These are phyloP conservation scores for Pythium coloratum DNA, from an alignment of 352 stramenopile species.

Conservation along the genomic window DNA sequence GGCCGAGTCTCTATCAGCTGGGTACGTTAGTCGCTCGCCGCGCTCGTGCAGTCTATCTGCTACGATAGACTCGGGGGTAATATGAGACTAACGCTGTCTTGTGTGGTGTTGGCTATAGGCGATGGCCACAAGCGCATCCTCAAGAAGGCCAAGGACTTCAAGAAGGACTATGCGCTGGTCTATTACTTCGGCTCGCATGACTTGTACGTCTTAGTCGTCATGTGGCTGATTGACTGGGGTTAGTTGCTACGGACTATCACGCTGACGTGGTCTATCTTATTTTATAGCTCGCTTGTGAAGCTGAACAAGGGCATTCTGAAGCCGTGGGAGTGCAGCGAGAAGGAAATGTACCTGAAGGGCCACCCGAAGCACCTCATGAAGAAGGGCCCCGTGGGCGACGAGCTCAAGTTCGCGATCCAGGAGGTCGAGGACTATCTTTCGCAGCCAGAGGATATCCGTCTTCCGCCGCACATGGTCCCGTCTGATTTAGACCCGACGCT, in stretches of 20 bases:
- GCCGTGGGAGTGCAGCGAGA: constrained; percentile 73
- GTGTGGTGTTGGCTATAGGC: constrained; percentile 25
- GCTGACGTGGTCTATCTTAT: not conserved
- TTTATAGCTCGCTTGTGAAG: constrained; percentile 46
- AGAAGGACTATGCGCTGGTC: constrained; percentile 68
- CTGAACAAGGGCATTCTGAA: constrained; percentile 69
- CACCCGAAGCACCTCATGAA: constrained; percentile 69
- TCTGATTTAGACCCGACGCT: constrained; percentile 78
- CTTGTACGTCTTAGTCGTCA: constrained; percentile 53
- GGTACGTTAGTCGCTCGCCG: constrained; percentile 28
- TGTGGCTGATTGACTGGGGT: not conserved
- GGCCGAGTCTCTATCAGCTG: constrained; percentile 58
- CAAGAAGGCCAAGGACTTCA: constrained; percentile 74
- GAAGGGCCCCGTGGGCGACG: constrained; percentile 53
- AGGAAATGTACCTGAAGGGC: constrained; percentile 68
- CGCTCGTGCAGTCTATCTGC: not conserved
- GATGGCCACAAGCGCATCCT: constrained; percentile 66
- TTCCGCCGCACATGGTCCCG: constrained; percentile 78
- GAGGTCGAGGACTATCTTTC: constrained; percentile 81
- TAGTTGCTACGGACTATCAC: not conserved
- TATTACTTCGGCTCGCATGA: constrained; percentile 86
- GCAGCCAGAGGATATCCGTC: constrained; percentile 67
- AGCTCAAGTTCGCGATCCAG: constrained; percentile 51
- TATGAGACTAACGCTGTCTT: not conserved
- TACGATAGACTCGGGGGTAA: constrained; percentile 3